Evolutionary conservation across 2,329 filamentous ascomycete species (phyloP), one percentile per base, ranked within the genome.

Genomic region (Fusarium heterosporum): DNA sequence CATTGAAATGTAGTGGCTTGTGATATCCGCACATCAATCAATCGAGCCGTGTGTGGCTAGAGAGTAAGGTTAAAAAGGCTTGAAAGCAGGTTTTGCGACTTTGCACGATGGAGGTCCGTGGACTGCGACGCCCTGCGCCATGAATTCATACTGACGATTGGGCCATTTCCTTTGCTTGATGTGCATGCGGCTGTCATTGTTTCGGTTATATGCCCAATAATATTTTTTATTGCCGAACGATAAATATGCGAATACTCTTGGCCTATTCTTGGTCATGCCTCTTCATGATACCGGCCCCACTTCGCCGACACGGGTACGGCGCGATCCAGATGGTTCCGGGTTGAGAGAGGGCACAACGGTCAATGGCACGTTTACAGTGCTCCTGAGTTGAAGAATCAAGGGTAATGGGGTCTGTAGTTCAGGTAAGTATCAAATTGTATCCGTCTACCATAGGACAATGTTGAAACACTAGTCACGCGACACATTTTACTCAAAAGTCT

Each of bases 81-180:
- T 17, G 12, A 57, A 60, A 68, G 51, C 51, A 66, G 56, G 65
- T 54, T 68, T 66, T 65, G 6, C 12, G 14, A 45, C 16, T 19
- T 34, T 36, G 43, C 41, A 45, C 42, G 39, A 54, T 26, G 17
- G 57, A 36, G 39, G 32, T 28, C 51, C 16, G 38, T 57, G 26
- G 4, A 28, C 13, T 63, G 28, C 50, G 39, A 11, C 16, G 26
- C 4, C 22, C 13, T 63, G 28, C 50, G 39, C 13, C 16, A 58
- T 52, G 49, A 61, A 42, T 48, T 29, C 29, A 47, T 43, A 29
- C 36, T 62, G 57, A 62, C 42, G 42, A 62, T 42, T 6, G 34
- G 36, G 40, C 55, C 19, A 16, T 49, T 29, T 36, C 8, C 8
- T 28, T 50, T 4, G 28, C 14, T 14, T 14, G 25, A 53, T 14